Percentiles rank a stretch among this genome's conserved stretches.
Evolutionary conservation across 257 asterid species (phyloP).

Genomic region (Orobanche coerulescens): DNA sequence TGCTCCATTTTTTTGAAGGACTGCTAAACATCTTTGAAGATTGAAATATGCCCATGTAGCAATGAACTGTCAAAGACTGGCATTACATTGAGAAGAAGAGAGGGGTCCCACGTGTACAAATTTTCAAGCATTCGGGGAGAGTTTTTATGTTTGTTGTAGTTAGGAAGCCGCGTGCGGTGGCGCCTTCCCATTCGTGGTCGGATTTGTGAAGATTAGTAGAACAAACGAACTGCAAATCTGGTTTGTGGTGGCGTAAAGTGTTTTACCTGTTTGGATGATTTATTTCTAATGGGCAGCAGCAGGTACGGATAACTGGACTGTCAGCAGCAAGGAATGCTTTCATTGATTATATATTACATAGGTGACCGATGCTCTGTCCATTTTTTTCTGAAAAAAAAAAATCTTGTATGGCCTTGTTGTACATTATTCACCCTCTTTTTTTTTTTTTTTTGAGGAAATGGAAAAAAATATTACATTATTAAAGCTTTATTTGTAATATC

Average conservation of each 20-base stretch:
- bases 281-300: conserved; percentile 5
- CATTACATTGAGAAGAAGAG: neutral
- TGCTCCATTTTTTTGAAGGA: neutral
- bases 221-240: neutral
- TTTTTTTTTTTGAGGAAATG: neutral
- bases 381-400: too few species aligned
- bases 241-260: conserved; percentile 1
- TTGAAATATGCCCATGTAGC: neutral
- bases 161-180: conserved; percentile 10
- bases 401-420: conserved; percentile 21
- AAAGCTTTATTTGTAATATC: too few species aligned
- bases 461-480: too few species aligned
- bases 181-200: conserved; percentile 6
- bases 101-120: neutral
- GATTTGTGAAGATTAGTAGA: neutral
- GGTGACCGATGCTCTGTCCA: too few species aligned
- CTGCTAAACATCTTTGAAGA: neutral
- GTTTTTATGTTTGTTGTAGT: neutral
- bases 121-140: neutral
- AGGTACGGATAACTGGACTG: neutral
- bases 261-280: neutral
- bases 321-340: neutral
- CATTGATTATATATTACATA: neutral
- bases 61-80: neutral
- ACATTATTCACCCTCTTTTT: neutral